Evolutionary conservation across 805 yeast species (phyloP), one percentile per base, ranked within the genome.

Genomic region (Sugiyamaella floridensis): DNA sequence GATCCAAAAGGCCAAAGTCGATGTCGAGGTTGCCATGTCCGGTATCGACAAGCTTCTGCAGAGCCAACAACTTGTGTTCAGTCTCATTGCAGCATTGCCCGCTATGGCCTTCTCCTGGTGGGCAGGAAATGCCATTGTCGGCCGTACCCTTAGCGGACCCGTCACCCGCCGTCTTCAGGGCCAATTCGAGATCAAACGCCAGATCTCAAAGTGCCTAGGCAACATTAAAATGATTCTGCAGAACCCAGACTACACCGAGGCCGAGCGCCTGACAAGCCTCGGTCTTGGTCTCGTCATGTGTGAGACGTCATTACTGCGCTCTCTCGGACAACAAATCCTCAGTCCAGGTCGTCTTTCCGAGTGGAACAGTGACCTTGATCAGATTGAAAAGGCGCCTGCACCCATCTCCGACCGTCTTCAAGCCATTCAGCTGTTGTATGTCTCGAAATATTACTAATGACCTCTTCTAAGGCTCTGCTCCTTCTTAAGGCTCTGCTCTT

Each of bases 1-100:
- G 67, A 74, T 93, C n/a, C 99, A 92, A 67, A 92, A 93, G 69
- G 85, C 96, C 11, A 92, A 92, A 68, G 97, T 93, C 6, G 99
- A 92, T 66, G 96, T 96, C 8, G 89, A 86, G 40, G 72, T 89
- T 4, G 98, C 97, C 0, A 78, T 92, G 55, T 80, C 78, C 60
- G 98, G 98, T 8, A 90, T 93, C 56, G 98, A 93, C 68, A 84
- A 86, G 64, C 72, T 92, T 58, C 76, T 93, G 45, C 85, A 89
- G 67, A 84, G 93, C 48, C 99, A 92, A 70, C 96, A 93, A 66
- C 77, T 92, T 51, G 93, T 93, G n/a, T 88, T 92, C 71, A 97
- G 96, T 0, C 72, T 88, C 19, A 86, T 93, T 22, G 96, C 97
- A 1, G 83, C 93, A 2, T 79, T 90, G 16, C 99, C 99, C 0